Conservation (phyloP, 2,329 filamentous ascomycete species). For the Peltaster fructicola region DNA sequence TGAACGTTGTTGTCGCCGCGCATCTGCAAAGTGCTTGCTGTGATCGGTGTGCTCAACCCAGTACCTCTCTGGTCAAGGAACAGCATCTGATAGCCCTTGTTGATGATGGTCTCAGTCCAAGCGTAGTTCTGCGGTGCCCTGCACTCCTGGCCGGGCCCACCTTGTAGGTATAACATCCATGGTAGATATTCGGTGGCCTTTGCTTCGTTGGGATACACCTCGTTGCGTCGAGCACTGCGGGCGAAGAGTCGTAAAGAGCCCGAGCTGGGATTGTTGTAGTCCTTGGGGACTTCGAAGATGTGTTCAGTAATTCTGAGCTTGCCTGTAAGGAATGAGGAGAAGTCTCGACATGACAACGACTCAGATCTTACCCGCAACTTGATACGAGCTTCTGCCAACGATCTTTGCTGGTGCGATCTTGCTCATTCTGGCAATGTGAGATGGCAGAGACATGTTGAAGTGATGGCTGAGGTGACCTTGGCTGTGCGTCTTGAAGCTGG, state of each 20-base stretch:
- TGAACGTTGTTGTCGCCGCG: slow-evolving; percentile 49
- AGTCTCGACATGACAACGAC: slow-evolving; percentile 1
- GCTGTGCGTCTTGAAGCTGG: no score
- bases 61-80: slow-evolving; percentile 85
- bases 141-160: slow-evolving; percentile 69
- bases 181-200: slow-evolving; percentile 33
- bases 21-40: slow-evolving; percentile 49
- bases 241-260: slow-evolving; percentile 60
- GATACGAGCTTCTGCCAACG: slow-evolving; percentile 26
- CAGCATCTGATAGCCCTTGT: slow-evolving; percentile 66
- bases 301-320: slow-evolving; percentile 62
- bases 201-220: slow-evolving; percentile 34
- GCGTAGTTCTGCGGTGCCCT: slow-evolving; percentile 54
- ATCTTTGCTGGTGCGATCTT: slow-evolving; percentile 32
- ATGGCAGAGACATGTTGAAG: no score
- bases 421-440: no score
- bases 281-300: slow-evolving; percentile 71
- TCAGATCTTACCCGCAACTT: slow-evolving; percentile 29
- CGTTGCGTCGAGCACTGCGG: slow-evolving; percentile 50
- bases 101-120: slow-evolving; percentile 53
- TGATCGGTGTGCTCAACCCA: slow-evolving; percentile 66
- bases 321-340: slow-evolving; percentile 30
- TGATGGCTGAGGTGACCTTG: no score
- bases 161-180: slow-evolving; percentile 59
- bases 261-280: slow-evolving; percentile 45